Percentiles rank a stretch among this genome's conserved stretches.
Evolutionary conservation across 2,329 filamentous ascomycete genomes (phyloP).

Genomic region (Venturia effusa): DNA sequence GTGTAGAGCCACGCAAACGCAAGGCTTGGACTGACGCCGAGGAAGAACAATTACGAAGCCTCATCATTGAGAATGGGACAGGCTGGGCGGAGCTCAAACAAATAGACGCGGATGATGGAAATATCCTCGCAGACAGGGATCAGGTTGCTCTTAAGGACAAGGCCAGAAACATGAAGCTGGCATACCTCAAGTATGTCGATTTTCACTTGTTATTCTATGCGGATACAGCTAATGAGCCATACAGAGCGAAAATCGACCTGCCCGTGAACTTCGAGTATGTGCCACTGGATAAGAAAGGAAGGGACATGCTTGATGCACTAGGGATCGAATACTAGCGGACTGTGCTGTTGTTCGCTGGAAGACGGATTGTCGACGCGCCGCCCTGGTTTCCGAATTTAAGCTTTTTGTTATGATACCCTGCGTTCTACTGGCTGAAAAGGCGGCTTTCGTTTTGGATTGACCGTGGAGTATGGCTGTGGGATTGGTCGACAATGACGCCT

Average conservation of each 20-base stretch:
- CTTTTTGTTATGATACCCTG: background rate
- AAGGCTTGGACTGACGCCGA: slow-evolving; percentile 16
- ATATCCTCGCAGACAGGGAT: slow-evolving; percentile 26
- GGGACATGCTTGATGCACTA: background rate
- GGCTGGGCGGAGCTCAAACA: slow-evolving; percentile 37
- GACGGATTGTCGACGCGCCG: background rate
- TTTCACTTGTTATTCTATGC: background rate
- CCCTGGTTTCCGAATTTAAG: background rate
- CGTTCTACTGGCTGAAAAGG: background rate
- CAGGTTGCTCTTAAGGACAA: slow-evolving; percentile 43
- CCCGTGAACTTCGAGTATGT: slow-evolving; percentile 8
- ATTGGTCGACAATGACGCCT: background rate
- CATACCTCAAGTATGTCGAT: slow-evolving; percentile 27
- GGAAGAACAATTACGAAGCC: slow-evolving; percentile 10
- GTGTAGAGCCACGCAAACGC: slow-evolving; percentile 12
- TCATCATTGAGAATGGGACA: slow-evolving; percentile 36
- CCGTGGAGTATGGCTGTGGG: background rate
- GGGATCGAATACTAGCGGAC: background rate
- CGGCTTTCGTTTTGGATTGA: background rate
- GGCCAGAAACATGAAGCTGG: slow-evolving; percentile 28
- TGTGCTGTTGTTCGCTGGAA: background rate
- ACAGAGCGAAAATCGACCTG: background rate
- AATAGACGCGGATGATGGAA: slow-evolving; percentile 18
- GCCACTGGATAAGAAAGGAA: slow-evolving; percentile 1
- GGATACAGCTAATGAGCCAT: background rate